Percentiles rank a stretch among this genome's conserved stretches.
These are phyloP conservation scores for Russula ochroleuca DNA, from an alignment of 768 basidiomycete genomes.

Conservation along the genomic window DNA sequence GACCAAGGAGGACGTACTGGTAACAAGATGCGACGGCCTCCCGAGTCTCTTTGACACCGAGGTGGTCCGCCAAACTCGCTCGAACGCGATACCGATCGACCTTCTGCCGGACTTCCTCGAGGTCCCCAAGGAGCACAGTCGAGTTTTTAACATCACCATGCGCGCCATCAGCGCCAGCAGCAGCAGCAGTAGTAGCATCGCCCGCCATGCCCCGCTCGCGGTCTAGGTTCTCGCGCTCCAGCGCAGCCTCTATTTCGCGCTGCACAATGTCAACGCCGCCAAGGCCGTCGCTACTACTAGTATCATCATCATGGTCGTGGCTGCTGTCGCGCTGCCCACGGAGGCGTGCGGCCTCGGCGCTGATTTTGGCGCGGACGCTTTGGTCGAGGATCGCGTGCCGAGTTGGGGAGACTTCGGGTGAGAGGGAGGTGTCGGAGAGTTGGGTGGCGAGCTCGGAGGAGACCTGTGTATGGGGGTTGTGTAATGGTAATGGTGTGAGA, in stretches of 20 bases:
- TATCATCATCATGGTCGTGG: constrained; percentile 24
- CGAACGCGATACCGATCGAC: constrained; percentile 66
- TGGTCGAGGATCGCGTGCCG: constrained; percentile 72
- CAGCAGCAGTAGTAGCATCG: constrained; percentile 20
- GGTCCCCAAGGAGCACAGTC: constrained; percentile 60
- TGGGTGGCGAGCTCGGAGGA: constrained; percentile 79
- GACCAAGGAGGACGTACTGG: constrained; percentile 44
- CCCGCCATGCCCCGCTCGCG: constrained; percentile 57
- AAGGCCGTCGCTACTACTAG: too few species aligned
- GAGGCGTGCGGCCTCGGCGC: constrained; percentile 60
- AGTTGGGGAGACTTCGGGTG: constrained; percentile 56
- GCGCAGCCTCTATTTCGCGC: constrained; percentile 66
- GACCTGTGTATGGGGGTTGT: constrained; percentile 47
- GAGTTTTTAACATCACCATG: constrained; percentile 52
- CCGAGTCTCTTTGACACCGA: constrained; percentile 52
- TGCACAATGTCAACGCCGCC: constrained; percentile 70
- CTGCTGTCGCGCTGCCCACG: constrained; percentile 36
- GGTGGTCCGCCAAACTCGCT: constrained; percentile 50
- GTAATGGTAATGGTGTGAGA: background rate
- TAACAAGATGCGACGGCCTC: constrained; percentile 72
- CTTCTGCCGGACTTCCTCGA: constrained; percentile 68
- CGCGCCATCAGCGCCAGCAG: constrained; percentile 3
- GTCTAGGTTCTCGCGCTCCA: constrained; percentile 87
- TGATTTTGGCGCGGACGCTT: constrained; percentile 68
- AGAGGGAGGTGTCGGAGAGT: constrained; percentile 59